Conservation (phyloP, 2,329 filamentous ascomycete genomes). For the Remersonia thermophila region DNA sequence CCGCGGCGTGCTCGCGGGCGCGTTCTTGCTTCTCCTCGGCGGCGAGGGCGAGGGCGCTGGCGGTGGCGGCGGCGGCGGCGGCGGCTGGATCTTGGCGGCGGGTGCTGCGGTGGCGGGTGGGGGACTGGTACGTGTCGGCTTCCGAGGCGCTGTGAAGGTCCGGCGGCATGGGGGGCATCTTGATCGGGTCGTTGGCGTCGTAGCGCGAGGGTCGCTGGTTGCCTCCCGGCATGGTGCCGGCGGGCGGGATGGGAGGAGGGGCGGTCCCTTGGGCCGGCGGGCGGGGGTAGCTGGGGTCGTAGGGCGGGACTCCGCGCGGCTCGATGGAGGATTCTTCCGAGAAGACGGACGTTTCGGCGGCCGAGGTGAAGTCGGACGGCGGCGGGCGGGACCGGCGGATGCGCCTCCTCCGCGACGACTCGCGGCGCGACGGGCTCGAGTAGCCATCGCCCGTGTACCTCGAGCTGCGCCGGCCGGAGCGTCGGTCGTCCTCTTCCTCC, state of each 20-base stretch:
- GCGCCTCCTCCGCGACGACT: constrained; percentile 21
- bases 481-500: constrained; percentile 40
- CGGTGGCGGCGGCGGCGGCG: constrained; percentile 35
- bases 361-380: constrained; percentile 13
- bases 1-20: constrained; percentile 23
- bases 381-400: constrained; percentile 13
- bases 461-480: constrained; percentile 49
- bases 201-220: constrained; percentile 24
- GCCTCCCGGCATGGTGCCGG: constrained; percentile 4
- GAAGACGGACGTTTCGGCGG: constrained; percentile 17
- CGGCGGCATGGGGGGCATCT: constrained; percentile 43
- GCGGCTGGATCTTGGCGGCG: constrained; percentile 34
- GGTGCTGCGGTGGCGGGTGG: constrained; percentile 27
- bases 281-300: constrained; percentile 20
- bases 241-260: constrained; percentile 2
- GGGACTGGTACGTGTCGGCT: constrained; percentile 28
- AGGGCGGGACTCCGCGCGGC: constrained; percentile 22
- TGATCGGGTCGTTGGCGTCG: constrained; percentile 22
- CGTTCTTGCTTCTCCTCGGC: constrained; percentile 32
- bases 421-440: constrained; percentile 34
- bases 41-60: constrained; percentile 34
- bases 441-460: constrained; percentile 59
- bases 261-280: constrained; percentile 1
- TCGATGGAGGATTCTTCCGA: constrained; percentile 28
- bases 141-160: constrained; percentile 37